phyloP scores from a whole-genome alignment of 2,329 filamentous ascomycete genomes.

The Rhynchosporium agropyri region DNA sequence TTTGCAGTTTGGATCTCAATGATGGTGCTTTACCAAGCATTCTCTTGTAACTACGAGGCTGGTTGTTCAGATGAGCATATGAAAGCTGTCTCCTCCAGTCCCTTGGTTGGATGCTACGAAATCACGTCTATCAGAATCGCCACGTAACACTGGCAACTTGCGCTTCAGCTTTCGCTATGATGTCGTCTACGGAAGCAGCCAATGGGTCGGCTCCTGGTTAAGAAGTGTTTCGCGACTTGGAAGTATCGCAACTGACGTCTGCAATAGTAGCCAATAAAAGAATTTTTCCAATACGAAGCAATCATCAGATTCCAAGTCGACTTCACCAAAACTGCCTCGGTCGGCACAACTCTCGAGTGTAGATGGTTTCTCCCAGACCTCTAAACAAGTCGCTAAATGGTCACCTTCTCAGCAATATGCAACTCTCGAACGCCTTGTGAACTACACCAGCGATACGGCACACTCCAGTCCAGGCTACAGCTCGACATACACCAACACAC shows the following conservation, averaged over 20 bases:
- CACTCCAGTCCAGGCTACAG: constrained; percentile 16
- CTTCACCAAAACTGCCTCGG: neutral
- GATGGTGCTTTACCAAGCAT: constrained; percentile 2
- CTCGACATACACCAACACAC: constrained; percentile 15
- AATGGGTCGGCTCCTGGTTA: constrained; percentile 6
- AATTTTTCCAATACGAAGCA: neutral
- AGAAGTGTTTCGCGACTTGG: neutral
- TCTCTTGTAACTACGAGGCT: constrained; percentile 1
- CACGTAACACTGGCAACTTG: neutral
- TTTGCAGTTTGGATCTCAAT: constrained; percentile 7
- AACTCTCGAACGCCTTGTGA: constrained; percentile 14
- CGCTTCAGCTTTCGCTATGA: neutral
- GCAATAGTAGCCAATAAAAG: neutral
- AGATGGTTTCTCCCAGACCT: neutral
- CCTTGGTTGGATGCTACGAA: neutral
- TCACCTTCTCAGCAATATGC: neutral
- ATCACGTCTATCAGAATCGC: neutral
- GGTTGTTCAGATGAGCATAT: neutral
- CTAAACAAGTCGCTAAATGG: neutral
- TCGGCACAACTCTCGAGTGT: neutral
- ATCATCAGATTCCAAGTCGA: constrained; percentile 4
- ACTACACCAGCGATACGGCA: constrained; percentile 12
- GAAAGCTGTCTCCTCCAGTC: neutral
- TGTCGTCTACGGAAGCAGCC: constrained; percentile 4
- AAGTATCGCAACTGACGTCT: neutral